These are phyloP conservation scores for Mortierella sp. DNA, from an alignment of 371 early-diverging fungal species.

Conservation along the genomic window DNA sequence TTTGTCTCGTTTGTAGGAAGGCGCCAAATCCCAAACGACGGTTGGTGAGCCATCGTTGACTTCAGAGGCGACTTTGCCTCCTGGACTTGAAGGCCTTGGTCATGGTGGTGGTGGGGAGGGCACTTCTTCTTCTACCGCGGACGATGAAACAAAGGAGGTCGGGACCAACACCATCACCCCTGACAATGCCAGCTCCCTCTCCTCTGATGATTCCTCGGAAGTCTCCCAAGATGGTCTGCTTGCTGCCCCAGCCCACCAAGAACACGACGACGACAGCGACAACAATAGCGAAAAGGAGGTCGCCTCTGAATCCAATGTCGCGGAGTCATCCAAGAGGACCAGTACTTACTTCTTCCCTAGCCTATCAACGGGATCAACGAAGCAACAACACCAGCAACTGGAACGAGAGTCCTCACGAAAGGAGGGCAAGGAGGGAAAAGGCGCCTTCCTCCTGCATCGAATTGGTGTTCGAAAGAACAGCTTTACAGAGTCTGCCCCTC, in stretches of 20 bases:
- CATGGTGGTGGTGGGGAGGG: neutral
- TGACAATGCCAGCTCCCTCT: neutral
- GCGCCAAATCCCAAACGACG: neutral
- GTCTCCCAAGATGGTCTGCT: neutral
- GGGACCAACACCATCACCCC: neutral
- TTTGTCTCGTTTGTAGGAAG: neutral
- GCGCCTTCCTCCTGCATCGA: slow-evolving; percentile 32
- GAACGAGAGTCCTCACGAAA: slow-evolving; percentile 10
- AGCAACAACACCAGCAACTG: neutral
- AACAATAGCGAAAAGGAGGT: neutral
- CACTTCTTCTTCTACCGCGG: neutral
- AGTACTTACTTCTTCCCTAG: neutral
- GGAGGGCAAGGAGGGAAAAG: slow-evolving; percentile 25
- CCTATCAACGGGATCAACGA: neutral
- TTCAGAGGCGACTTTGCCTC: neutral
- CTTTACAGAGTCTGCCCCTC: slow-evolving; percentile 22
- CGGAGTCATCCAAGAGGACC: neutral
- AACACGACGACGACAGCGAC: slow-evolving; percentile 12
- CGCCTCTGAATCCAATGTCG: neutral
- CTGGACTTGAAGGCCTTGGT: neutral
- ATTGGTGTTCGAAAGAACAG: slow-evolving; percentile 47
- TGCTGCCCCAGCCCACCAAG: slow-evolving; percentile 15
- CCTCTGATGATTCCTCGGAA: slow-evolving; percentile 3
- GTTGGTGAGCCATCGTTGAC: neutral
- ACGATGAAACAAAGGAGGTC: slow-evolving; percentile 19